A percentile compares a stretch with the other conserved stretches of the same genome.
These are phyloP conservation scores for Salvia splendens DNA, from an alignment of 257 asterid genomes.

Conservation along the genomic window DNA sequence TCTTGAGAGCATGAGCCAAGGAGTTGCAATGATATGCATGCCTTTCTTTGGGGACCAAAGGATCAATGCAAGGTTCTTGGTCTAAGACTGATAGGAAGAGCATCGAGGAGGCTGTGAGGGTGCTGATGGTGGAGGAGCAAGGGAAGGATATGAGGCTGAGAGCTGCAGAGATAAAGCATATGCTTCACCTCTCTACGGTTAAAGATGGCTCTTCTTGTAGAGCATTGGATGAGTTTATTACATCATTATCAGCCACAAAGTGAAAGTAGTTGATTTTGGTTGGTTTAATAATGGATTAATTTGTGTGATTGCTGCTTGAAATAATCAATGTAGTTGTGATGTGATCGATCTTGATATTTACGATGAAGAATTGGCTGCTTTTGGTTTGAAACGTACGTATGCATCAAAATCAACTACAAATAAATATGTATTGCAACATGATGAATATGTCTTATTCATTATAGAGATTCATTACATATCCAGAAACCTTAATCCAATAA, in stretches of 20 bases:
- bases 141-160: slow-evolving; percentile 40
- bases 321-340: too few relatives aligned
- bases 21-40: slow-evolving; percentile 43
- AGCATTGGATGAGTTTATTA: slow-evolving; percentile 35
- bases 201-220: slow-evolving; percentile 36
- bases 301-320: not conserved
- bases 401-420: too few relatives aligned
- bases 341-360: too few relatives aligned
- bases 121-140: slow-evolving; percentile 37
- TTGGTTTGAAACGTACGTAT: too few relatives aligned
- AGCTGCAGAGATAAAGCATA: slow-evolving; percentile 27
- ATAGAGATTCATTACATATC: too few relatives aligned
- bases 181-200: slow-evolving; percentile 13
- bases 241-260: not conserved
- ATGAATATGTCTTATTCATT: too few relatives aligned
- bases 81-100: slow-evolving; percentile 18
- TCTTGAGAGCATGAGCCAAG: slow-evolving; percentile 41
- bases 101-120: slow-evolving; percentile 35
- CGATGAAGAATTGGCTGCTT: too few relatives aligned
- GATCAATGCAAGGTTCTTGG: slow-evolving; percentile 37
- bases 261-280: not conserved
- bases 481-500: too few relatives aligned
- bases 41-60: slow-evolving; percentile 42
- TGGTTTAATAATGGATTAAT: not conserved
- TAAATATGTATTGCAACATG: too few relatives aligned